Evolutionary conservation across 306 rosid species (phyloP), one percentile per base, ranked within the genome.

Genomic region (Sicyos baderoa): DNA sequence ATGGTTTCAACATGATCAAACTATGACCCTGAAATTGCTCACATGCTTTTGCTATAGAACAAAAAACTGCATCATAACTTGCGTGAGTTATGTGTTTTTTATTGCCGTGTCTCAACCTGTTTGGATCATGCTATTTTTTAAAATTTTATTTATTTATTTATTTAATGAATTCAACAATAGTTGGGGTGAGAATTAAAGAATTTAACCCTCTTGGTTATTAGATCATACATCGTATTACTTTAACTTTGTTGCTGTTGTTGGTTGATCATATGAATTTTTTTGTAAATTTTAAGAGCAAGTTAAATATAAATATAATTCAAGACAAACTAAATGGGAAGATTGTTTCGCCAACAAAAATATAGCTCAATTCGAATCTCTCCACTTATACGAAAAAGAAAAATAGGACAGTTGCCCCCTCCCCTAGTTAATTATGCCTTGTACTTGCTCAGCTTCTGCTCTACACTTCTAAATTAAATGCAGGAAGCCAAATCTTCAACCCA

Each of bases 401-500:
- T 53, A 18, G 25, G 25, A 53, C 25, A 18, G 10, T 23, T 56
- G 37, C 9, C 62, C 40, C 42, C 64, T 25, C 66, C 27, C 50
- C n/a, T 35, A 29, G 35, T 40, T 7, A 7, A 40, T 40, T 18
- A 14, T 19, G 70, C 6, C 70, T 64, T 19, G 12, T 44, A 64
- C 44, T 64, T 64, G n/a, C 70, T 40, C 9, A 64, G 12, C 70
- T 19, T 44, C 35, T 17, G 17, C 19, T 27, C 21, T 64, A 64
- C 27, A 61, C 9, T 18, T 17, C 27, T 37, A 2, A 44, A 70
- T 14, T 19, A 13, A 54, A 48, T 51, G 8, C 72, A 80, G 84
- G 79, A 82, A 64, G 69, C 76, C 82, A 35, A 59, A 54, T 71
- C 76, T 50, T 40, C 80, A 32, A 42, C 58, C 79, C 63, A 70